These are phyloP conservation scores for Solioccasus polychromus DNA, from an alignment of 768 basidiomycete species.

Conservation along the genomic window DNA sequence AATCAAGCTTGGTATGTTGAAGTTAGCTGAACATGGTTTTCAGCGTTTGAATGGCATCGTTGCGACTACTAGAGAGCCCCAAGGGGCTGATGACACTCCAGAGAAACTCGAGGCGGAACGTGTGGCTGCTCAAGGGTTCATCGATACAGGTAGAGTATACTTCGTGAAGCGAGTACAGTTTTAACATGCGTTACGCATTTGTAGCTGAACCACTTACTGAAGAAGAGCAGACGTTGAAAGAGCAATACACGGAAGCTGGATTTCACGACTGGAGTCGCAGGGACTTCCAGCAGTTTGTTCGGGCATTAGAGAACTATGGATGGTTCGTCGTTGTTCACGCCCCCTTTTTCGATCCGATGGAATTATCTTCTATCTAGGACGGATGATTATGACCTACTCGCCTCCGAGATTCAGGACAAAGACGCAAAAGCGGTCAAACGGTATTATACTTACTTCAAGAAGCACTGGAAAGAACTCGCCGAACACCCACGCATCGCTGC, in stretches of 20 bases:
- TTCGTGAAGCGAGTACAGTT: not conserved
- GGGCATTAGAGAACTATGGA: slow-evolving; percentile 75
- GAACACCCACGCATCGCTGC: slow-evolving; percentile 79
- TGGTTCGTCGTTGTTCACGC: slow-evolving; percentile 47
- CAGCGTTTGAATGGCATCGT: slow-evolving; percentile 68
- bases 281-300: slow-evolving; percentile 90
- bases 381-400: slow-evolving; percentile 64
- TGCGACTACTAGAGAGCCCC: slow-evolving; percentile 62
- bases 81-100: slow-evolving; percentile 69
- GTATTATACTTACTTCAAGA: slow-evolving; percentile 84
- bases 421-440: slow-evolving; percentile 68
- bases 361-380: slow-evolving; percentile 40
- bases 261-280: slow-evolving; percentile 91
- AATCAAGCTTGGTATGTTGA: not conserved
- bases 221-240: slow-evolving; percentile 80
- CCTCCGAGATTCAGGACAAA: slow-evolving; percentile 84
- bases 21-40: not conserved
- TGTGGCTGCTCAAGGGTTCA: slow-evolving; percentile 74
- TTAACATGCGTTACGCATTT: not conserved
- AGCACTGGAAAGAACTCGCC: slow-evolving; percentile 73
- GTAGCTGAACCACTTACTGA: slow-evolving; percentile 90
- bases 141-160: slow-evolving; percentile 65
- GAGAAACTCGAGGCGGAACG: slow-evolving; percentile 86
- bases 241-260: slow-evolving; percentile 69
- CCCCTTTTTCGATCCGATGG: not conserved